Evolutionary conservation across 257 asterid species (phyloP).

Genomic region (Solanum tacnaense): DNA sequence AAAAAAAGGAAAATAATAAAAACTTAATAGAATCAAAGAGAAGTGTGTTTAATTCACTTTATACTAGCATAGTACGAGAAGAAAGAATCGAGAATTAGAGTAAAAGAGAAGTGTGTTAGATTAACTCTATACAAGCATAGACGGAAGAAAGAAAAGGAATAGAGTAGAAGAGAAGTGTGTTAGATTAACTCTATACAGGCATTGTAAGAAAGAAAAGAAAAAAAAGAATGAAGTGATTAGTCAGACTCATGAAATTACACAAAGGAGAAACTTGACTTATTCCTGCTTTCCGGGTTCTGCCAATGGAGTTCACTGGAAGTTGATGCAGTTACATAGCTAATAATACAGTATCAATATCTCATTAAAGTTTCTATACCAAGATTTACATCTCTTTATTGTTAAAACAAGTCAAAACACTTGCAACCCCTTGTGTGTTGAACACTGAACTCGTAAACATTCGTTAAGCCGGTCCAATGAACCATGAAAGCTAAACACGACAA

Average conservation of each 20-base stretch:
- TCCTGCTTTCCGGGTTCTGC: neutral
- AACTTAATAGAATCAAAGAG: neutral
- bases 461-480: neutral
- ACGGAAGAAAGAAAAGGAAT: neutral
- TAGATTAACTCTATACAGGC: neutral
- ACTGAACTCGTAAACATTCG: neutral
- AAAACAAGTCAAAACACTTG: neutral
- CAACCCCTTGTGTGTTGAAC: neutral
- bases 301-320: neutral
- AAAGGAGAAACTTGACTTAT: neutral
- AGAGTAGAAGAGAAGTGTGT: neutral
- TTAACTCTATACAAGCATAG: neutral
- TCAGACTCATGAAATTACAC: neutral
- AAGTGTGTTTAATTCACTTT: neutral
- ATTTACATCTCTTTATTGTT: slow-evolving; percentile 13
- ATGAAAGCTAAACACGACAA: neutral
- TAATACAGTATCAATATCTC: neutral
- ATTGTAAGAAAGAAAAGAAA: neutral
- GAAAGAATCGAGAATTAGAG: neutral
- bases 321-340: neutral
- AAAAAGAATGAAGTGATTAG: too few species aligned
- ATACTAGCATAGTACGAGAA: neutral
- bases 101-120: neutral
- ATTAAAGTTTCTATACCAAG: neutral
- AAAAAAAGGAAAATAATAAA: neutral